A percentile compares a stretch with the other conserved stretches of the same genome.
Conservation (phyloP, 306 rosid species). For the Begonia masoniana region DNA sequence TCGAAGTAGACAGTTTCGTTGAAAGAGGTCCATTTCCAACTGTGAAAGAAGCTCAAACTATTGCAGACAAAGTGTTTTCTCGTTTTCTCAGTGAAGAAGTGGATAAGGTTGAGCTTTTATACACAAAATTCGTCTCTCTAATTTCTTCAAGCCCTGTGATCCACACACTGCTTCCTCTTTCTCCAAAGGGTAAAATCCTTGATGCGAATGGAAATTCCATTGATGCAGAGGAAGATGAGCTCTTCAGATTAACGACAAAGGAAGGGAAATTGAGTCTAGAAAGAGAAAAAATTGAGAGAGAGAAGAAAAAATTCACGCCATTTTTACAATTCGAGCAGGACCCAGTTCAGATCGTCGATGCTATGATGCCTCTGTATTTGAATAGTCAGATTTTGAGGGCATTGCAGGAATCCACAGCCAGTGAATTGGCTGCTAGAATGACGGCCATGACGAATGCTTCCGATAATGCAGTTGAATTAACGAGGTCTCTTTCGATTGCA, state of each 20-base stretch:
- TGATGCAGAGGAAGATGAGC: constrained; percentile 48
- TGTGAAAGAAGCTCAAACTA: constrained; percentile 45
- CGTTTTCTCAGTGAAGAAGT: constrained; percentile 60
- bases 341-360: constrained; percentile 78
- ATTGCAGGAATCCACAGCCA: constrained; percentile 70
- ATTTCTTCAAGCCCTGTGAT: constrained; percentile 52
- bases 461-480: constrained; percentile 60
- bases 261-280: constrained; percentile 49
- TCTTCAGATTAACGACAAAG: constrained; percentile 53
- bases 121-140: constrained; percentile 47
- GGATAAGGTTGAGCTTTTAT: constrained; percentile 71
- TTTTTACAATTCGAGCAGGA: constrained; percentile 70
- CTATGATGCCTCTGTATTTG: constrained; percentile 76
- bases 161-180: constrained; percentile 58
- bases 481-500: constrained; percentile 31
- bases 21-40: constrained; percentile 37
- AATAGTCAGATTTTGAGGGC: constrained; percentile 61
- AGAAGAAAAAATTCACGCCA: constrained; percentile 18
- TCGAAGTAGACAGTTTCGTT: constrained; percentile 33
- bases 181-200: constrained; percentile 25
- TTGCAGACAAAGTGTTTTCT: constrained; percentile 71
- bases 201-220: constrained; percentile 44
- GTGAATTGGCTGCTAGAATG: constrained; percentile 87
- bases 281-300: constrained; percentile 23
- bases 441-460: constrained; percentile 67